Evolutionary conservation across 192 early-diverging fungal species (phyloP), one percentile per base, ranked within the genome.

Genomic region (Funneliformis mosseae): DNA sequence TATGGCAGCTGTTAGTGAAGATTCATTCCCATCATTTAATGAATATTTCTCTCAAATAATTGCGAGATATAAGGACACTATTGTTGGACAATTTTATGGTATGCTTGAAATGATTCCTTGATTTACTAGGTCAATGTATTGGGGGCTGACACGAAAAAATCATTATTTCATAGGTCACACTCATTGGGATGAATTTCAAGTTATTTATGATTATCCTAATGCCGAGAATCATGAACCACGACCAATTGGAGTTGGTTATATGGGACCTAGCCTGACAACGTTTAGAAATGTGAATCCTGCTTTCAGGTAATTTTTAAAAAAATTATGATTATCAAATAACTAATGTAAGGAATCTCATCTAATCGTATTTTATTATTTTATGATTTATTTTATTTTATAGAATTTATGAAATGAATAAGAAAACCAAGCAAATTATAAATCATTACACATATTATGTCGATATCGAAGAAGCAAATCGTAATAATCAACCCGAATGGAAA

Each of bases 261-360:
- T 73, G 23, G 71, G 18, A 21, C 71, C 71, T 25, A 73, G 71
- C 45, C 42, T 73, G 14, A 73, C 71, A 14, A 8, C 71, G 18
- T 73, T 46, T 48, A 73, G 8, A 48, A 73, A 73, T n/a, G 21
- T 73, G 71, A 73, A 73, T 46, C 71, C 71, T 25, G 71, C 71
- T 12, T 73, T 73, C 10, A 67, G 64, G 64, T 67, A 33, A 55
- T 55, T 55, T 55, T n/a, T n/a, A n/a, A n/a, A 21, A 63, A 63
- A 4, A 6, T 25, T 63, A 33, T 0, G 33, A 33, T 33, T 33
- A 33, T 33, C 33, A 33, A 33, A 33, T 33, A 2, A 0, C 3
- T 33, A 33, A 33, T 33, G 33, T 33, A 33, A 33, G 33, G n/a
- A 8, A 23, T 25, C 7, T 25, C 3, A 9, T 18, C 23, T 66